Conservation (phyloP, 768 basidiomycete species). For the Podaxis sp. region DNA sequence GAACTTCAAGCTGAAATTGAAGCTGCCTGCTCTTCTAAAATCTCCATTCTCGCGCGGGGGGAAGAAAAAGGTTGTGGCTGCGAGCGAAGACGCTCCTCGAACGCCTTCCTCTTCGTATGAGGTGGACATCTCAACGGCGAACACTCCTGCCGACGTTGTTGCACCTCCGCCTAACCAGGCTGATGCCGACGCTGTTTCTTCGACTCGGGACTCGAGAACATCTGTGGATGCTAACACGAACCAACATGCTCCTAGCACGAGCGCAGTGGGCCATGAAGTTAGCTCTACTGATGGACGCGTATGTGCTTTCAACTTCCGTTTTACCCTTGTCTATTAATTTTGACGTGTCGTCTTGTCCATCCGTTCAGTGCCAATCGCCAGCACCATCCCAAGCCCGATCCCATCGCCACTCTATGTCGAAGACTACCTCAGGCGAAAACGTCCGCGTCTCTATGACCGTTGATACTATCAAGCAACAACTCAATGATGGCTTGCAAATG, state of each 20-base stretch:
- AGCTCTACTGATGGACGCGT: slow-evolving; percentile 11
- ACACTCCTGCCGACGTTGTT: not conserved
- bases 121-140: not conserved
- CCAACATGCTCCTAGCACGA: not conserved
- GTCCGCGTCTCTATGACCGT: slow-evolving; percentile 9
- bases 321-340: not conserved
- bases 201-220: not conserved
- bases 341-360: not conserved
- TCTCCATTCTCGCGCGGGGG: slow-evolving; percentile 11
- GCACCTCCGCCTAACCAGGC: not conserved
- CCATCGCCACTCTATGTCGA: slow-evolving; percentile 7
- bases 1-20: slow-evolving; percentile 13
- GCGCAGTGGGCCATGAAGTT: not conserved
- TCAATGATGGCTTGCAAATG: slow-evolving; percentile 10
- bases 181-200: not conserved
- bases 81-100: not conserved
- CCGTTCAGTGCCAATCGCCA: slow-evolving; percentile 10
- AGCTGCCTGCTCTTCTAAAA: slow-evolving; percentile 4
- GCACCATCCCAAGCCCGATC: slow-evolving; percentile 9
- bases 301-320: not conserved
- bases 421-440: slow-evolving; percentile 10
- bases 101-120: slow-evolving; percentile 3
- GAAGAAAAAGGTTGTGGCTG: not conserved
- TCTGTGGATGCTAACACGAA: slow-evolving; percentile 1
- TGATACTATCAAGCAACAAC: slow-evolving; percentile 15